phyloP scores from a whole-genome alignment of 208 protist genomes.

The Acanthamoeba lenticulata region DNA sequence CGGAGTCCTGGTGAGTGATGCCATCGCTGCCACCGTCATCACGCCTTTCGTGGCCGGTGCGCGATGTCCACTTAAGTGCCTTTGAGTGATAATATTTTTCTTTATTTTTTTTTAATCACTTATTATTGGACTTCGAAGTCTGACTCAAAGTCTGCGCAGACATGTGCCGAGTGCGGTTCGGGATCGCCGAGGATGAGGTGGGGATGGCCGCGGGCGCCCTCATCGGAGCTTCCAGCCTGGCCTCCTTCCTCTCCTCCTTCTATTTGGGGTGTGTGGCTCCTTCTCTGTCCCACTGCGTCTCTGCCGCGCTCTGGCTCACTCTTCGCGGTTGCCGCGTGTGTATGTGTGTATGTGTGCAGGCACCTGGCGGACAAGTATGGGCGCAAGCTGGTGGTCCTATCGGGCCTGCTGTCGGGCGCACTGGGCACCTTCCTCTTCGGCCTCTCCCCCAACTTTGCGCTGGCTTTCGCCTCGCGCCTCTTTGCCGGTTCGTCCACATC shows the following conservation, averaged over 20 bases:
- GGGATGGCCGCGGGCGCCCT: neutral
- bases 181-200: neutral
- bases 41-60: neutral
- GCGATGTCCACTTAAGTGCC: neutral
- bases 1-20: neutral
- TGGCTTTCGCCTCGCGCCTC: neutral
- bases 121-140: neutral
- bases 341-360: neutral
- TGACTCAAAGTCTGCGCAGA: neutral
- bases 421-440: slow-evolving; percentile 46
- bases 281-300: too few species aligned
- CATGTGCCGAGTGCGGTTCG: slow-evolving; percentile 10
- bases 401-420: neutral
- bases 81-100: neutral
- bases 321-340: too few species aligned
- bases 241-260: neutral
- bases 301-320: too few species aligned
- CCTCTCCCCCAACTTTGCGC: neutral
- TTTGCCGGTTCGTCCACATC: slow-evolving; percentile 10
- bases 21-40: slow-evolving; percentile 16
- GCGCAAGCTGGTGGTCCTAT: neutral
- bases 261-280: neutral
- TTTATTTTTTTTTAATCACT: neutral
- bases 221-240: neutral
- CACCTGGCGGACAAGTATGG: slow-evolving; percentile 52